These are phyloP conservation scores for Pelargonium fulgidum DNA, from an alignment of 441 rosid species.

Conservation along the genomic window DNA sequence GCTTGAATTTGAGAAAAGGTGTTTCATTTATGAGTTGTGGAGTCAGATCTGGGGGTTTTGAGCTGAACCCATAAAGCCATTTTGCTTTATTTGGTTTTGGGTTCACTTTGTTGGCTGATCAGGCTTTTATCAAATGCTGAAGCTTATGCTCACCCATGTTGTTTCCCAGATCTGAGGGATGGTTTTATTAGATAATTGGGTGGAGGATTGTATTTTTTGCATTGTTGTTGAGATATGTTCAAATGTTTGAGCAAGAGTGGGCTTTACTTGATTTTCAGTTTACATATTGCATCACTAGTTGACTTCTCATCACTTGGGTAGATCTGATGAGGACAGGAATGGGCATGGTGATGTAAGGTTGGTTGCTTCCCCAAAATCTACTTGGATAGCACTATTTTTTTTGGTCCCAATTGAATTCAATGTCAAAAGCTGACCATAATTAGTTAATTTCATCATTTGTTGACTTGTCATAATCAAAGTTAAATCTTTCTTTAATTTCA, in stretches of 20 bases:
- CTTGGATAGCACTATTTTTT: neutral
- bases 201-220: neutral
- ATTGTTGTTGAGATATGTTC: neutral
- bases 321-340: conserved; percentile 6
- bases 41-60: no score
- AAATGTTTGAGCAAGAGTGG: neutral
- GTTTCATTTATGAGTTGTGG: no score
- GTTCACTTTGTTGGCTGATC: neutral
- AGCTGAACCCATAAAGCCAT: no score
- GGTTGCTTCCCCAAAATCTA: neutral
- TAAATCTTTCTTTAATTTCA: neutral
- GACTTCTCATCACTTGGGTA: neutral
- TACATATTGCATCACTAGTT: neutral
- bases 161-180: neutral
- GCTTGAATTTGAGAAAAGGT: neutral
- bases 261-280: neutral
- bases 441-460: neutral
- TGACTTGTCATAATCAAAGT: conserved; percentile 3
- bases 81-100: neutral
- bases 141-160: no score
- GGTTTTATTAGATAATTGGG: neutral
- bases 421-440: neutral
- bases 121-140: no score
- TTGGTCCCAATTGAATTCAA: no score
- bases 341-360: neutral